Conservation (phyloP, 2,329 filamentous ascomycete genomes). For the Botrytis byssoidea region DNA sequence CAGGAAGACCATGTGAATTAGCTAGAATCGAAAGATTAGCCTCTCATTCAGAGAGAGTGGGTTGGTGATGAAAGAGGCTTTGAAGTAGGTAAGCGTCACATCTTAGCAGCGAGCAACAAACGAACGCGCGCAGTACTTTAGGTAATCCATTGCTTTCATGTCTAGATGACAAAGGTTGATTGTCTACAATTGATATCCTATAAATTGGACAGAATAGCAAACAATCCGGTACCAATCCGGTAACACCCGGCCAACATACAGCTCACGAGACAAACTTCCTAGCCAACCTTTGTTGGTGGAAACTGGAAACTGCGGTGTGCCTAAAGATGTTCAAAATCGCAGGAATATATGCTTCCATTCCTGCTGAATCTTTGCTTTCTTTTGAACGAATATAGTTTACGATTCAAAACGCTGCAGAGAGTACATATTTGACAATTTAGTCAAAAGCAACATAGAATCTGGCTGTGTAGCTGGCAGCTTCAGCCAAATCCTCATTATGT, state of each 20-base stretch:
- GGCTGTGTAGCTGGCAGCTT: neutral
- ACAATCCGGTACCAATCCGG: neutral
- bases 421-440: neutral
- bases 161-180: neutral
- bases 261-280: neutral
- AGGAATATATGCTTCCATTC: neutral
- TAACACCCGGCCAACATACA: neutral
- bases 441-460: neutral
- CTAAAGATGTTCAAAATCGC: neutral
- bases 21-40: neutral
- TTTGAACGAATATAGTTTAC: neutral
- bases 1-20: fast-evolving
- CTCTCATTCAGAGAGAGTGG: neutral
- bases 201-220: neutral
- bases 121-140: neutral
- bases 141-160: neutral
- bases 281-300: neutral
- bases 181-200: neutral
- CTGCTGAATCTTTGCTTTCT: neutral
- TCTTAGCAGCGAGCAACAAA: neutral
- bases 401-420: neutral
- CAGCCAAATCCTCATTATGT: neutral
- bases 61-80: neutral
- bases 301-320: neutral
- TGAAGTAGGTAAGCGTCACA: neutral